Base-by-base conservation (phyloP, 1,284 basidiomycete genomes). In the Ceratobasidium sp. region DNA sequence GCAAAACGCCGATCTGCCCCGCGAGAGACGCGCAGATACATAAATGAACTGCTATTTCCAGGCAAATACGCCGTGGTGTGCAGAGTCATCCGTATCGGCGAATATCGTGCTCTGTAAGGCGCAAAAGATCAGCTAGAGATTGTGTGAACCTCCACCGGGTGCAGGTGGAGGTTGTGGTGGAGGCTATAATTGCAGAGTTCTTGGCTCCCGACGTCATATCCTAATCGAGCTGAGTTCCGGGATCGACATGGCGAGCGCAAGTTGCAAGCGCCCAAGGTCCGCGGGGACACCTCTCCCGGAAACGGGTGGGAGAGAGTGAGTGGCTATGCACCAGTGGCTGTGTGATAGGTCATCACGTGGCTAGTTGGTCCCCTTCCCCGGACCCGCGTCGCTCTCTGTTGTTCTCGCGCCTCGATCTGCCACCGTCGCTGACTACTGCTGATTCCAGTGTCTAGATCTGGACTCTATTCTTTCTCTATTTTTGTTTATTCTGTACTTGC, bases 401-500 rank as follows among this genome's bases (percentile, higher is more conserved):
- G 44, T 64, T 64, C 62, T 50, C 28, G 26, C 28, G 32, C 62
- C n/a, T 38, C 55, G 55, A 58, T 64, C 44, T 64, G 62, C 23
- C 14, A n/a, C 21, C 44, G 14, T 13, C 14, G 21, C 23, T 52
- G 23, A 23, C 8, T 23, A 18, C 49, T 30, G 35, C 26, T 28
- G 47, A 49, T 35, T 49, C 21, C 16, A 63, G 8, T 63, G 26
- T 30, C 61, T 47, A 21, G 26, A 8, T 28, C 28, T 13, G 62
- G 49, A 13, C 14, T 52, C 30, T 28, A 18, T 32, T 44, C 61
- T 47, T n/a, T 64, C 21, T 5, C 47, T n/a, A 28, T 43, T 44
- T 21, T 41, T 46, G 16, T 35, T 44, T 32, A 30, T 30, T 8
- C 14, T 55, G 54, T 28, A 35, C 47, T 26, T 47, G 26, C 44